Conservation (phyloP, 2,329 filamentous ascomycete species). For the Cladorrhinum sp. region DNA sequence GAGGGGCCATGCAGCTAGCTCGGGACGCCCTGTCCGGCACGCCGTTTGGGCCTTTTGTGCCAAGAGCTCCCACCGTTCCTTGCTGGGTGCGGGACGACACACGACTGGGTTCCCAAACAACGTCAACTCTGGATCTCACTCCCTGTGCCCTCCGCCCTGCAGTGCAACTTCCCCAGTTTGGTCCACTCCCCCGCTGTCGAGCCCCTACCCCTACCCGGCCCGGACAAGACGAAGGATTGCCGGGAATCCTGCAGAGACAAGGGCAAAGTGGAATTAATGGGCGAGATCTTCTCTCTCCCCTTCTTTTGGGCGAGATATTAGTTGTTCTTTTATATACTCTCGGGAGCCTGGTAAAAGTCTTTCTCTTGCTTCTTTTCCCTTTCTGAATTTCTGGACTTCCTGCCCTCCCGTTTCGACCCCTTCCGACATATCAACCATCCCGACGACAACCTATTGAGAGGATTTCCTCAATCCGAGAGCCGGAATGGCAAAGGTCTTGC, state of each 20-base stretch:
- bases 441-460: conserved; percentile 1
- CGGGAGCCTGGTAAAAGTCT: conserved; percentile 1
- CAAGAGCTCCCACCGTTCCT: conserved; percentile 15
- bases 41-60: conserved; percentile 19
- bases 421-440: neutral
- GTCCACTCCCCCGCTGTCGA: conserved; percentile 5
- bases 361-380: conserved; percentile 8
- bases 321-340: conserved; percentile 2
- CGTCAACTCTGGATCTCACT: conserved; percentile 14
- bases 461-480: neutral
- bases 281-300: neutral
- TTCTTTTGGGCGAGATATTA: neutral
- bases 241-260: neutral
- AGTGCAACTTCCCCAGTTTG: conserved; percentile 15
- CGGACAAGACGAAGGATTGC: neutral
- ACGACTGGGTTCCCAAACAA: conserved; percentile 4
- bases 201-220: neutral
- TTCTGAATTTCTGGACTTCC: neutral
- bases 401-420: neutral
- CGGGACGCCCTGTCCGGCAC: conserved; percentile 21
- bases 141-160: conserved; percentile 9
- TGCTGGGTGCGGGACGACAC: neutral
- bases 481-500: conserved; percentile 14
- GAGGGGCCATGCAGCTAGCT: conserved; percentile 3
- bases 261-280: neutral